These are phyloP conservation scores for Tylopilus orsonianus DNA, from an alignment of 1,284 basidiomycete species.

Conservation along the genomic window DNA sequence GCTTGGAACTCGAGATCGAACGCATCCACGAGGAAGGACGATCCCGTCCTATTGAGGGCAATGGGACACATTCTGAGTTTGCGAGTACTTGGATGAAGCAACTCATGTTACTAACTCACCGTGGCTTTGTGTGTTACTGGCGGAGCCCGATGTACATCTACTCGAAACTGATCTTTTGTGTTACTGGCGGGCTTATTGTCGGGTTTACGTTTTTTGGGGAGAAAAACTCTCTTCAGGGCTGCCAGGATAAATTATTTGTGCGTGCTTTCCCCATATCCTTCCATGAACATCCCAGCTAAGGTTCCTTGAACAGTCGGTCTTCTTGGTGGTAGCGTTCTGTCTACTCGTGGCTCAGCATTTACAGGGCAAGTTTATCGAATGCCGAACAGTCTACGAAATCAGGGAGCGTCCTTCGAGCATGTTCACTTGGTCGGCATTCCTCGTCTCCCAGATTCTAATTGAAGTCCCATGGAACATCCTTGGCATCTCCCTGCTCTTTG, in stretches of 20 bases:
- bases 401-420: conserved; percentile 74
- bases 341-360: conserved; percentile 22
- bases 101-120: conserved; percentile 42
- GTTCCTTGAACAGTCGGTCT: conserved; percentile 13
- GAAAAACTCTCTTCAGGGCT: conserved; percentile 64
- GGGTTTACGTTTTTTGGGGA: conserved; percentile 67
- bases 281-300: background rate
- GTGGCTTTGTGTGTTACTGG: conserved; percentile 39
- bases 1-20: conserved; percentile 38
- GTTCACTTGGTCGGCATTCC: conserved; percentile 78
- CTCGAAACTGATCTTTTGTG: conserved; percentile 64
- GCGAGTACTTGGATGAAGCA: conserved; percentile 50
- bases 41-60: conserved; percentile 1
- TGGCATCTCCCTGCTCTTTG: conserved; percentile 53
- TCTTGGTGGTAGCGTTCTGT: conserved; percentile 6
- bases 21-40: conserved; percentile 36
- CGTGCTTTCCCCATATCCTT: background rate
- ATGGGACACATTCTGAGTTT: conserved; percentile 45
- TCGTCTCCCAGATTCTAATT: conserved; percentile 58
- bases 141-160: conserved; percentile 71
- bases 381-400: conserved; percentile 63
- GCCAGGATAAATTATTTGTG: conserved; percentile 77
- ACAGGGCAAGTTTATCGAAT: conserved; percentile 16
- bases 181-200: conserved; percentile 55
- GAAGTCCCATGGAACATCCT: conserved; percentile 67